Base-by-base conservation (phyloP, 148 eudicot genomes). In the Dysphania ambrosioides region DNA sequence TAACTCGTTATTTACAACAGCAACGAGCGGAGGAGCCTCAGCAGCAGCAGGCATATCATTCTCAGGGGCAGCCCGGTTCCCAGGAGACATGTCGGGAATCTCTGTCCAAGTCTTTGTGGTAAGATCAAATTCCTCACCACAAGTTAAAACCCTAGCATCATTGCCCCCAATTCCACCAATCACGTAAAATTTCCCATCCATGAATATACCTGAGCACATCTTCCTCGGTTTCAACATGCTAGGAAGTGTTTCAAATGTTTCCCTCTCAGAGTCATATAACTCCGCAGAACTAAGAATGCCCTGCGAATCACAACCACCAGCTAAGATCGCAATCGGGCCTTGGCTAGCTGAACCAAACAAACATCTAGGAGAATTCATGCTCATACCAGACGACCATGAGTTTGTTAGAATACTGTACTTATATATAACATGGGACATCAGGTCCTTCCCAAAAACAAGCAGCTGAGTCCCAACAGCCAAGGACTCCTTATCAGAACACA, bases 401-500 rank as follows among this genome's bases (percentile, higher is more conserved):
- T 91, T 91, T 2, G 97, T 91, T 62, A 88, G 31, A 23, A 93
- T 74, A 63, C 91, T 89, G 34, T 93, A 93, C 15, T 71, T 82
- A 19, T 89, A 88, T 1, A 91, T 86, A 0, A 88, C 88, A 78
- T 84, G 89, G 23, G 90, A 78, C 75, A 78, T 82, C 56, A 88
- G 21, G 31, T 83, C 93, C 75, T 83, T 86, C 23, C 97, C 98
- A 71, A 93, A 90, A 5, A 93, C 95, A 60, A 93, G 90, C 34
- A 93, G 95, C 82, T 93, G 85, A 9, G 97, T 89, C 34, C 98
- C 98, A 64, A 93, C 98, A 5, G 95, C 98, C 66, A 93, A 71
- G 7, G 98, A 93, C 75, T 93, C 98, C 82, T 93, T 93, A 56
- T 93, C 98, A 0, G 90, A 85, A 67, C 83, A 86, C 77, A 77